Base-by-base conservation (phyloP, 192 early-diverging fungal species). In the Coemansia sp. region DNA sequence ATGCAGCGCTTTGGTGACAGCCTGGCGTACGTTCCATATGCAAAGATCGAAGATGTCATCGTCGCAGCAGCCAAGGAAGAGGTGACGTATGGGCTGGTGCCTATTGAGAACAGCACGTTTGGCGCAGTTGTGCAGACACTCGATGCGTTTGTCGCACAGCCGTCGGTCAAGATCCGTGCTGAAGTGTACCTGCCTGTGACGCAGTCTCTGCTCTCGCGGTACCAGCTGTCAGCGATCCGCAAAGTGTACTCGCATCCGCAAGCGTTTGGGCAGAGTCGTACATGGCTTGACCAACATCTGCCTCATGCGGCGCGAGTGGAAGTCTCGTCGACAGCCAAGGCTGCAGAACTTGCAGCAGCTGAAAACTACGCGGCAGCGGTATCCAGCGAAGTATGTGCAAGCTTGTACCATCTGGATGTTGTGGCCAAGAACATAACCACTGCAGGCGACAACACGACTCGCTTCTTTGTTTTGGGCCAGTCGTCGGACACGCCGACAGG, bases 81-180 rank as follows among this genome's bases (percentile, higher is more conserved):
- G 24, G 82, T 86, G 3, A 91, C 89, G n/a, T 97, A 94, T 64
- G 94, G 94, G 6, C 74, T 98, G 56, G 89, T 98, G 4, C 96
- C 96, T 2, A 93, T 94, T 71, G 96, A 98, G 71, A 98, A 98
- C 77, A 96, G 95, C 9, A 91, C 88, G 18, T 87, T 84, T 78
- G 96, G 96, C 39, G 85, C 85, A 11, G 96, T 98, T 3, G 85
- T 88, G 7, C 74, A 89, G 52, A 94, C 96, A 0, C 75, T 98
- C 18, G 94, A 98, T 65, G 70, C 81, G 50, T 89, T 96, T 62
- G 74, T 84, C 23, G 82, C 81, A 18, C 73, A 88, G 47, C 78
- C 78, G 8, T 39, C 57, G 5, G 73, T 89, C 35, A 81, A 86
- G 78, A 90, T 95, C 50, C 77, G 88, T 13, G 92, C 87, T 0